These are phyloP conservation scores for Eucalyptus virginea DNA, from an alignment of 345 rosid species.

Conservation along the genomic window DNA sequence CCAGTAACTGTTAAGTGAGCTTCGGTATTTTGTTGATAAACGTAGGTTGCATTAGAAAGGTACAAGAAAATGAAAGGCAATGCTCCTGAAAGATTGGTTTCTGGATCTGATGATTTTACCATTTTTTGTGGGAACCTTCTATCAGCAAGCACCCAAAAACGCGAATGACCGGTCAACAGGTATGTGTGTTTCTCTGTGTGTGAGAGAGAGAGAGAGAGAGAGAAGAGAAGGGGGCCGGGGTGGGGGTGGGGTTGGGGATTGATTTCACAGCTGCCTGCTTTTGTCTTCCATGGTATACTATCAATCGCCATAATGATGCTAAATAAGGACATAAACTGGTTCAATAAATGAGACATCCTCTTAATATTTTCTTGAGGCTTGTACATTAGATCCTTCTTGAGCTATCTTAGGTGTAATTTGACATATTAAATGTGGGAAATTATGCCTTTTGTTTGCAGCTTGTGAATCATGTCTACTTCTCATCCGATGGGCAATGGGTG, in stretches of 20 bases:
- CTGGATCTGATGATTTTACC: slow-evolving; percentile 92
- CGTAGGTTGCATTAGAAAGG: slow-evolving; percentile 67
- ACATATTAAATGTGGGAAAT: neutral
- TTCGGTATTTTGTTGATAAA: neutral
- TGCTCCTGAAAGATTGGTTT: slow-evolving; percentile 82
- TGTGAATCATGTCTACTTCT: slow-evolving; percentile 86
- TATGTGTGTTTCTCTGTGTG: neutral
- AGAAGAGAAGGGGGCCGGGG: too few relatives aligned
- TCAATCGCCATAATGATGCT: neutral
- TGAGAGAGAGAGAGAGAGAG: neutral
- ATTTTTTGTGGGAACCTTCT: slow-evolving; percentile 93
- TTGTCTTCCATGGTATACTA: neutral
- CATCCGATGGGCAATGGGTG: slow-evolving; percentile 94
- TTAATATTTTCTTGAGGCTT: neutral
- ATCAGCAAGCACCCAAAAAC: slow-evolving; percentile 65
- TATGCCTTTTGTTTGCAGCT: slow-evolving; percentile 35
- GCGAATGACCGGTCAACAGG: slow-evolving; percentile 87
- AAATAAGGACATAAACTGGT: neutral
- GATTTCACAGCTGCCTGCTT: neutral
- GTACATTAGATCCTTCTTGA: neutral
- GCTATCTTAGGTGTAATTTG: neutral
- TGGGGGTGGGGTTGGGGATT: neutral
- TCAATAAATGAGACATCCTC: neutral
- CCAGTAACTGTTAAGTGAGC: neutral
- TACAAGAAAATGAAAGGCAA: slow-evolving; percentile 73